These are phyloP conservation scores for Salix viminalis DNA, from an alignment of 345 rosid species.

Conservation along the genomic window DNA sequence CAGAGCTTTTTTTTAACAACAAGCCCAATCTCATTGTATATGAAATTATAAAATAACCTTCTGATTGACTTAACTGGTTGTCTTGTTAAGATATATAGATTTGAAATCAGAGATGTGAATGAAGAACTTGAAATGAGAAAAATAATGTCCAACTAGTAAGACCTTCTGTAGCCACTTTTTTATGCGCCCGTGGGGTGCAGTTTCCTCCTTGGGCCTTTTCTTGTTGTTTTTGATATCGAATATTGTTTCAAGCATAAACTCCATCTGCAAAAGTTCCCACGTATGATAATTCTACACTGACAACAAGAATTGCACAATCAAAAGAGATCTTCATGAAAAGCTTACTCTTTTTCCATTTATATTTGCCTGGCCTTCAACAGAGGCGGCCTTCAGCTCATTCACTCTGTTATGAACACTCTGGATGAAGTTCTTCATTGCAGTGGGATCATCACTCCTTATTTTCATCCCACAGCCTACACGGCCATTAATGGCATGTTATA, in stretches of 20 bases:
- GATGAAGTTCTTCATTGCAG: conserved; percentile 78
- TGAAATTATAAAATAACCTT: not conserved
- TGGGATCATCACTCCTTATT: conserved; percentile 84
- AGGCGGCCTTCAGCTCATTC: conserved; percentile 57
- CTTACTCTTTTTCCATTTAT: conserved; percentile 59
- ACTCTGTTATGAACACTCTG: conserved; percentile 69
- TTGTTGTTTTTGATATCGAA: conserved; percentile 89
- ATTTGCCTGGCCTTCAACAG: conserved; percentile 36
- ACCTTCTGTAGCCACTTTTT: conserved; percentile 98
- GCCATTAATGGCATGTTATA: not conserved
- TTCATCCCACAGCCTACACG: conserved; percentile 86
- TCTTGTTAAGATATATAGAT: not conserved
- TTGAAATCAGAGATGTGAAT: not conserved
- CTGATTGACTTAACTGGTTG: not conserved
- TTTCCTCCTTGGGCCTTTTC: conserved; percentile 68
- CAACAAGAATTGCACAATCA: conserved; percentile 3
- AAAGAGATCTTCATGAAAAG: not conserved
- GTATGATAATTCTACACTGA: conserved; percentile 2
- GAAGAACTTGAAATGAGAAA: not conserved
- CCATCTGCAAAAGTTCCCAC: conserved; percentile 58
- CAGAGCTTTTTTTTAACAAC: not conserved
- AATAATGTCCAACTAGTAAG: not conserved
- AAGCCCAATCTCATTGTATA: not conserved
- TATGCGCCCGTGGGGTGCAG: conserved; percentile 56
- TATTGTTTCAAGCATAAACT: conserved; percentile 90